A percentile compares a stretch with the other conserved stretches of the same genome.
Evolutionary conservation across 2,329 filamentous ascomycete species (phyloP).

Genomic region (Leptodontidium sp.): DNA sequence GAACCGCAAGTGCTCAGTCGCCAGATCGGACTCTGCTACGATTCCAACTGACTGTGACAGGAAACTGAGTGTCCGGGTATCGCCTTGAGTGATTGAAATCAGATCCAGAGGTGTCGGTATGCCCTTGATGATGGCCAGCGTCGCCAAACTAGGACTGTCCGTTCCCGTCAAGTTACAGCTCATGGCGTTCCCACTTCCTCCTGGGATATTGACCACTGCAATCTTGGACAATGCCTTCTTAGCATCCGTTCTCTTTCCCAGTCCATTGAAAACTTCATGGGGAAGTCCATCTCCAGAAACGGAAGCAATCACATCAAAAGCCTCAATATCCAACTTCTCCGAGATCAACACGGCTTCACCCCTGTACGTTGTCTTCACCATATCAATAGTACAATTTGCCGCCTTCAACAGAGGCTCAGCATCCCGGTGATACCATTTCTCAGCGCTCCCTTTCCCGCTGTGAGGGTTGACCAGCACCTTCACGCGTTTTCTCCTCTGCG

Average conservation of each 20-base stretch:
- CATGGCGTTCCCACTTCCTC: slow-evolving; percentile 94
- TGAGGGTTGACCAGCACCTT: slow-evolving; percentile 93
- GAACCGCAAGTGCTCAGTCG: slow-evolving; percentile 90
- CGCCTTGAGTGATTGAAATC: slow-evolving; percentile 85
- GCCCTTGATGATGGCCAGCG: slow-evolving; percentile 87
- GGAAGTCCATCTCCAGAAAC: slow-evolving; percentile 93
- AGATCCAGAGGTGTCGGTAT: slow-evolving; percentile 85
- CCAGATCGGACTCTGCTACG: slow-evolving; percentile 88
- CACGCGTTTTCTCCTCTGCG: slow-evolving; percentile 76
- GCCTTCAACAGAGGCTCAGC: slow-evolving; percentile 85
- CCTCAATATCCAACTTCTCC: slow-evolving; percentile 77
- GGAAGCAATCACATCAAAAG: slow-evolving; percentile 85
- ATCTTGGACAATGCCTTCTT: slow-evolving; percentile 76
- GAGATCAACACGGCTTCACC: slow-evolving; percentile 84
- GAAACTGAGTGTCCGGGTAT: slow-evolving; percentile 80
- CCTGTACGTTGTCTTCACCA: slow-evolving; percentile 73
- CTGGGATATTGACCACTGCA: slow-evolving; percentile 87
- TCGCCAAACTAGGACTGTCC: slow-evolving; percentile 75
- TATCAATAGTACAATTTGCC: slow-evolving; percentile 78
- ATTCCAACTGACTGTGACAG: slow-evolving; percentile 90
- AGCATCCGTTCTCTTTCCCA: slow-evolving; percentile 80
- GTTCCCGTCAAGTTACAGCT: slow-evolving; percentile 89
- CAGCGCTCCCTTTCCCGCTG: slow-evolving; percentile 81
- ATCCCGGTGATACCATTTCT: slow-evolving; percentile 75
- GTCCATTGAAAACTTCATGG: slow-evolving; percentile 93